Base-by-base conservation (phyloP, 2,329 filamentous ascomycete genomes). In the Rasamsonia emersonii region DNA sequence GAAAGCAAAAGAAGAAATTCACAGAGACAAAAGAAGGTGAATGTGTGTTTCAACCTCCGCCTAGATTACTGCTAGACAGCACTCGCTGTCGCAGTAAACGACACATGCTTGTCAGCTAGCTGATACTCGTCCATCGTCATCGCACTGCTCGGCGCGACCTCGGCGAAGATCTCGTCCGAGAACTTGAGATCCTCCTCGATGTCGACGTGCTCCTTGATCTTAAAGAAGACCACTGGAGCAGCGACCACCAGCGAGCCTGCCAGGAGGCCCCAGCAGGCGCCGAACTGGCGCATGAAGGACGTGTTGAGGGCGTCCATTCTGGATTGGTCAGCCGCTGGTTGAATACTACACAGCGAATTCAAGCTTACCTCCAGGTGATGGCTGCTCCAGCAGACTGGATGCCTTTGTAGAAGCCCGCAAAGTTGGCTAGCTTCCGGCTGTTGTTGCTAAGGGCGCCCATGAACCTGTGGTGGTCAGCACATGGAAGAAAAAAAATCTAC, bases 401-500 rank as follows among this genome's bases (percentile, higher is more conserved):
- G 30, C 80, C 80, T 65, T 91, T 91, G 73, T 91, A 91, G 67
- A 83, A 88, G 41, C 84, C 88, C 24, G 86, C 82, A 51, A 89
- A 82, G 67, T 95, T 94, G 64, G 89, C 88, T 17, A 89, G 75
- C 59, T 86, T 89, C 58, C 88, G 85, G 39, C 83, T 77, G 42
- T 89, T 93, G 73, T 96, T 96, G 53, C 84, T 88, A 25, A 95
- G 70, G 5, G 88, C 76, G 30, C 89, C 89, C 82, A 96, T 94
- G 66, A 82, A 88, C 79, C 79, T 82, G 38, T 16, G 32, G 9
- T 5, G 14, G 5, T 36, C 9, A 39, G 21, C 3, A n/a, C 14
- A 17, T n/a, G 21, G 9, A 30, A 4, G 18, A 9, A 16, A 8
- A 19, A 21, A 35, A 26, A 54, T n/a, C n/a, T n/a, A n/a, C n/a